Evolutionary conservation across 495 filamentous ascomycete genomes (phyloP).

Genomic region (Trichoderma virens): DNA sequence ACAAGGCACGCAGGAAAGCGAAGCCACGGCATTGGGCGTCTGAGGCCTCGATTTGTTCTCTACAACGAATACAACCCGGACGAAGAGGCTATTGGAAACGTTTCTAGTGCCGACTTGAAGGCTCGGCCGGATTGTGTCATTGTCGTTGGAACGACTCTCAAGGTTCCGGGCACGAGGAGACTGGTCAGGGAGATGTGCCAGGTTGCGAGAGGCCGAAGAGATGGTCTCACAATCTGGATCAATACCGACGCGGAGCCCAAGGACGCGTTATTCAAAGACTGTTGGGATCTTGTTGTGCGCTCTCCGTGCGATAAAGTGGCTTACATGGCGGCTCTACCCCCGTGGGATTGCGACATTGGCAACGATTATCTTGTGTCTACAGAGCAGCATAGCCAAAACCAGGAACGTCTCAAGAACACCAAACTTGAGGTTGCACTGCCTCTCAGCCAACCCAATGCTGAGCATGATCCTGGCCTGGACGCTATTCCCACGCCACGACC

Average conservation of each 20-base stretch:
- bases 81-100: constrained; percentile 87
- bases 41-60: constrained; percentile 88
- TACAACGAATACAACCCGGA: constrained; percentile 98
- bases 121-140: constrained; percentile 83
- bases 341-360: constrained; percentile 57
- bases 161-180: constrained; percentile 84
- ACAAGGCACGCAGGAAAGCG: constrained; percentile 73
- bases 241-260: constrained; percentile 77
- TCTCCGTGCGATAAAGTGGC: constrained; percentile 88
- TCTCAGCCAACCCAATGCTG: constrained; percentile 11
- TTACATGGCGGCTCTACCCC: constrained; percentile 59
- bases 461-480: constrained; percentile 21
- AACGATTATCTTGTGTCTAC: constrained; percentile 34
- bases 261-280: constrained; percentile 78
- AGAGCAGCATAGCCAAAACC: constrained; percentile 27
- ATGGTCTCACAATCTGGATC: constrained; percentile 92
- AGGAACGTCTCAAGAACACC: constrained; percentile 24
- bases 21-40: constrained; percentile 84
- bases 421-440: constrained; percentile 32
- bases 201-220: constrained; percentile 65
- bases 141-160: constrained; percentile 90
- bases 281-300: constrained; percentile 83
- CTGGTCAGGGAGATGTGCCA: constrained; percentile 87
- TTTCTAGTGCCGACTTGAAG: constrained; percentile 75
- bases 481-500: constrained; percentile 61